Percentiles rank a stretch among this genome's conserved stretches.
Conservation (phyloP, 768 basidiomycete genomes). For the Naganishia vishniacii region DNA sequence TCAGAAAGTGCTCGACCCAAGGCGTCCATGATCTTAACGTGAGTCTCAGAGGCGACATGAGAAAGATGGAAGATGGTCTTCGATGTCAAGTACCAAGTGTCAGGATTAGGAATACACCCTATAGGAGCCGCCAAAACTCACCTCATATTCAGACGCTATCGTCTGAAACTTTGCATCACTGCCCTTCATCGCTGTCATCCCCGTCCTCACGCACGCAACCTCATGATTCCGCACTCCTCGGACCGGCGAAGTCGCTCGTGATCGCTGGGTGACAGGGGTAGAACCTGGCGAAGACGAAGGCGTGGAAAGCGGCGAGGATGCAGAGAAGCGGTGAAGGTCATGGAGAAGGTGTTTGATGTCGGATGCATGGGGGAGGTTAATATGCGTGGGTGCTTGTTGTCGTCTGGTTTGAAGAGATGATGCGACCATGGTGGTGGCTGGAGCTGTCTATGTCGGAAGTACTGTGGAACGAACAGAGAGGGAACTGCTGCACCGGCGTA, state of each 20-base stretch:
- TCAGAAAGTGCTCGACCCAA: neutral
- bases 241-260: neutral
- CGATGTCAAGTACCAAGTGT: neutral
- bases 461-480: too few species aligned
- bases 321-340: neutral
- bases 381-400: neutral
- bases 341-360: neutral
- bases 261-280: neutral
- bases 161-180: constrained; percentile 8
- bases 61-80: constrained; percentile 1
- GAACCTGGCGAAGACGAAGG: neutral
- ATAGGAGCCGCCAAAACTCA: neutral
- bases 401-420: neutral
- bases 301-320: neutral
- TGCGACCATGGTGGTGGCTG: neutral
- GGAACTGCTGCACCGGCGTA: too few species aligned
- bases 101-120: neutral
- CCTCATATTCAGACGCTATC: constrained; percentile 3
- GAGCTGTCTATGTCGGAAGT: too few species aligned
- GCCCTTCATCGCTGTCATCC: constrained; percentile 5
- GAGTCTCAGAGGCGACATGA: neutral
- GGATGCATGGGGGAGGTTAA: neutral
- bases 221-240: neutral
- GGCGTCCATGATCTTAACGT: neutral
- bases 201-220: neutral